Evolutionary conservation across 208 protist genomes (phyloP).

Genomic region (Tritrichomonas musculus): DNA sequence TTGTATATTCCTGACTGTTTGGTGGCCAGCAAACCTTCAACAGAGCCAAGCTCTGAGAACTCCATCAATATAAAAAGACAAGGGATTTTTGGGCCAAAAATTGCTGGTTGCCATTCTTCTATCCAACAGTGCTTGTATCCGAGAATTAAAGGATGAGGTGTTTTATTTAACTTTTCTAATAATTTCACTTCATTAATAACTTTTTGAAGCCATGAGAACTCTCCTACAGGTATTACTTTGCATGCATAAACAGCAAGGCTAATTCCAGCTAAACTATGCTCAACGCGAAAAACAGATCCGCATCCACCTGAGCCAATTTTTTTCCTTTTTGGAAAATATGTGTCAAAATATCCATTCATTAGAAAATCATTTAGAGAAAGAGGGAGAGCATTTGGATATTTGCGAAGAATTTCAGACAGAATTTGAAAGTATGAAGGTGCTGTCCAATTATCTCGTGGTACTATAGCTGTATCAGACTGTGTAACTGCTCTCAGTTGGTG

Average conservation of each 20-base stretch:
- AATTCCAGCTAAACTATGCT: constrained; percentile 46
- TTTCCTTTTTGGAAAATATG: constrained; percentile 40
- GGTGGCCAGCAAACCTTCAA: constrained; percentile 36
- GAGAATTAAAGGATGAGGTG: constrained; percentile 46
- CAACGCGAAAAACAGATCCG: constrained; percentile 41
- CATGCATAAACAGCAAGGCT: constrained; percentile 48
- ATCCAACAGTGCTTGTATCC: constrained; percentile 53
- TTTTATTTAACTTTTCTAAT: constrained; percentile 44
- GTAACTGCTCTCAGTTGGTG: neutral
- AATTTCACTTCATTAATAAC: constrained; percentile 45
- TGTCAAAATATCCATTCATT: constrained; percentile 47
- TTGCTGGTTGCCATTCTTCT: constrained; percentile 43
- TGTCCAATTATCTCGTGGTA: neutral
- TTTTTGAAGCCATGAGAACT: constrained; percentile 34
- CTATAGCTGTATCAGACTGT: neutral
- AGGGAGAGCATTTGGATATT: neutral
- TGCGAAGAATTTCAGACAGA: neutral
- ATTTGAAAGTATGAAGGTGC: neutral
- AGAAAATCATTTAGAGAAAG: constrained; percentile 37
- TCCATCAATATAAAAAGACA: constrained; percentile 56
- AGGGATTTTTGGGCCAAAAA: constrained; percentile 47
- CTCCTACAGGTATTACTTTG: constrained; percentile 51
- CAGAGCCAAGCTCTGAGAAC: constrained; percentile 48
- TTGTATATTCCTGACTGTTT: neutral
- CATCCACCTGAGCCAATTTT: constrained; percentile 50